phyloP scores from a whole-genome alignment of 305 asterid species.

The Caryopteris hybrid region DNA sequence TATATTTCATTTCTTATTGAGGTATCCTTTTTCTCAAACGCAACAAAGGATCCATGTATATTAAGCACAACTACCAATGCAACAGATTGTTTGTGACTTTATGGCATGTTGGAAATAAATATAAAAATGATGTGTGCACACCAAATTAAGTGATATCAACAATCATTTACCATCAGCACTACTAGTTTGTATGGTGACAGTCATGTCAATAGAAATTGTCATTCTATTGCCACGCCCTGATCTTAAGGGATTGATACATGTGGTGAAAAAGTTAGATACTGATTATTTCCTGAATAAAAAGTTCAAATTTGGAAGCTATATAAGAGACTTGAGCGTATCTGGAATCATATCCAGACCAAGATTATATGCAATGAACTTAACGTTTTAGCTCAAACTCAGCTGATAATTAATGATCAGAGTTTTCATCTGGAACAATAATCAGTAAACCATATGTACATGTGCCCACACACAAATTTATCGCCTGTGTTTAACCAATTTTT shows the following conservation, averaged over 20 bases:
- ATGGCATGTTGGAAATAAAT: conserved; percentile 1
- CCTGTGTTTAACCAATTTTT: neutral
- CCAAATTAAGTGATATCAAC: conserved; percentile 1
- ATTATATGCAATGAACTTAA: neutral
- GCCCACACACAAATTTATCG: too few species aligned
- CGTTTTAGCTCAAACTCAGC: neutral
- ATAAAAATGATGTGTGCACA: neutral
- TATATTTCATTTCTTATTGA: neutral
- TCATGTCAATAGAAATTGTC: too few species aligned
- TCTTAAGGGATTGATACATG: neutral
- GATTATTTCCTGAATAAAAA: neutral
- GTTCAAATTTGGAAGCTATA: neutral
- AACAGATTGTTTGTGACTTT: neutral
- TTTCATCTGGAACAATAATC: neutral
- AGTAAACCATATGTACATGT: neutral
- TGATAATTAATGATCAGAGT: neutral
- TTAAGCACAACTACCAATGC: neutral
- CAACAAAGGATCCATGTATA: neutral
- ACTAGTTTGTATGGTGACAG: neutral
- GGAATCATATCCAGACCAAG: neutral
- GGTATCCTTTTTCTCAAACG: neutral
- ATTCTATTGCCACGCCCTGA: neutral
- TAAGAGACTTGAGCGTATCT: neutral
- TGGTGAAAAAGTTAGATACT: neutral
- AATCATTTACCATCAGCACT: neutral